Conservation (phyloP, 1,284 basidiomycete species). For the Tilletia horrida region DNA sequence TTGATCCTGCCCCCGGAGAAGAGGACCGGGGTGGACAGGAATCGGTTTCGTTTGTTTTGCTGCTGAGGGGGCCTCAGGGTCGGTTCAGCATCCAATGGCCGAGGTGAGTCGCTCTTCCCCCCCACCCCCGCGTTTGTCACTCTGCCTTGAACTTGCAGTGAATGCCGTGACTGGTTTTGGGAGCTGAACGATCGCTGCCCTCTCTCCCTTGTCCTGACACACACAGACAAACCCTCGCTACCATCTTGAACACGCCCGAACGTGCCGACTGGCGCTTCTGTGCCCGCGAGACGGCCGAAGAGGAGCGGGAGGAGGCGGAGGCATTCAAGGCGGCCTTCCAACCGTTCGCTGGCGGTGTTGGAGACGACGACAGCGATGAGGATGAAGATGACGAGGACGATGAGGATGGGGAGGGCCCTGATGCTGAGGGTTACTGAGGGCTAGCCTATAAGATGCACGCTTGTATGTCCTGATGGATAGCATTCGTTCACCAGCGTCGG, state of each 20-base stretch:
- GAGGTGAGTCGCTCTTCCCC: constrained; percentile 14
- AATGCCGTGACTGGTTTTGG: too few species aligned
- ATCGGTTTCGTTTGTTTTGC: constrained; percentile 18
- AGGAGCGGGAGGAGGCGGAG: constrained; percentile 25
- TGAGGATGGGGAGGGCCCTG: background rate
- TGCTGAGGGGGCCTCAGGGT: constrained; percentile 23
- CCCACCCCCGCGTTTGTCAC: background rate
- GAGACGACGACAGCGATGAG: constrained; percentile 19
- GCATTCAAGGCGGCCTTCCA: constrained; percentile 30
- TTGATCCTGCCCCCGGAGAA: background rate
- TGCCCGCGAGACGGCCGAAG: constrained; percentile 23
- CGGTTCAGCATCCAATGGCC: constrained; percentile 30
- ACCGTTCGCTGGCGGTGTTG: constrained; percentile 19
- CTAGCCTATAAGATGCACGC: too few species aligned
- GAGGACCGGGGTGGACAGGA: background rate
- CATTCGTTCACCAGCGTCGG: too few species aligned
- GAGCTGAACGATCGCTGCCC: too few species aligned
- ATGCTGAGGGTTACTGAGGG: background rate
- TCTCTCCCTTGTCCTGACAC: constrained; percentile 28
- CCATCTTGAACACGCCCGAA: constrained; percentile 32
- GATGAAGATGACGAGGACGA: constrained; percentile 18
- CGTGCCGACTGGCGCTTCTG: constrained; percentile 46
- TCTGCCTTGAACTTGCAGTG: background rate
- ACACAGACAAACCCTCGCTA: constrained; percentile 32
- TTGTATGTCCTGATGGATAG: too few species aligned